Conservation (phyloP, 805 yeast species). For the Yarrowia divulgata region DNA sequence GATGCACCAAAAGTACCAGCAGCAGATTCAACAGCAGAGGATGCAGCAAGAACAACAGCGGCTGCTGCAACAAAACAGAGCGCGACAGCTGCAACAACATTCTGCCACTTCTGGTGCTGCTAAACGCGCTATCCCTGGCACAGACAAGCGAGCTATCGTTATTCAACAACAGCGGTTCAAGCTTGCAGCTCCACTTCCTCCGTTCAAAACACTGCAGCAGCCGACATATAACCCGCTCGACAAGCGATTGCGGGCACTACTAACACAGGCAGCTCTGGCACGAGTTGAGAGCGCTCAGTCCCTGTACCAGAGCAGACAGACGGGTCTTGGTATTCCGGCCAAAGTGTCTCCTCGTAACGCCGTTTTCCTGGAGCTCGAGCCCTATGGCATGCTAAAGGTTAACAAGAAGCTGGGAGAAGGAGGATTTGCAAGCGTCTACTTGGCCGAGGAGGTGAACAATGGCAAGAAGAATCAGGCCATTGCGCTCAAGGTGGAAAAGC, state of each 20-base stretch:
- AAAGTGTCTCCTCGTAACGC: constrained; percentile 33
- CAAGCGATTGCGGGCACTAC: constrained; percentile 36
- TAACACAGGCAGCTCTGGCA: constrained; percentile 36
- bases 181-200: constrained; percentile 20
- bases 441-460: constrained; percentile 60
- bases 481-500: constrained; percentile 74
- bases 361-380: constrained; percentile 12
- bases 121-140: not conserved
- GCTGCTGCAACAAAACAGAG: not conserved
- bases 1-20: constrained; percentile 30
- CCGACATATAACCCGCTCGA: constrained; percentile 38
- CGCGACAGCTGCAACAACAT: not conserved
- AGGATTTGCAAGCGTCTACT: constrained; percentile 78
- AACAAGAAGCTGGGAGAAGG: constrained; percentile 74
- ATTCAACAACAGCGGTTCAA: constrained; percentile 30
- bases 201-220: constrained; percentile 22
- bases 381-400: constrained; percentile 46
- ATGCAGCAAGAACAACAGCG: constrained; percentile 8
- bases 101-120: not conserved
- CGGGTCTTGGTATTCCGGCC: constrained; percentile 25
- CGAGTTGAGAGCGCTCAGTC: constrained; percentile 11
- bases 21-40: constrained; percentile 16
- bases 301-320: constrained; percentile 25
- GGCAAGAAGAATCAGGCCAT: constrained; percentile 57
- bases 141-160: constrained; percentile 7